These are phyloP conservation scores for Ramalina intermedia DNA, from an alignment of 495 filamentous ascomycete genomes.

Conservation along the genomic window DNA sequence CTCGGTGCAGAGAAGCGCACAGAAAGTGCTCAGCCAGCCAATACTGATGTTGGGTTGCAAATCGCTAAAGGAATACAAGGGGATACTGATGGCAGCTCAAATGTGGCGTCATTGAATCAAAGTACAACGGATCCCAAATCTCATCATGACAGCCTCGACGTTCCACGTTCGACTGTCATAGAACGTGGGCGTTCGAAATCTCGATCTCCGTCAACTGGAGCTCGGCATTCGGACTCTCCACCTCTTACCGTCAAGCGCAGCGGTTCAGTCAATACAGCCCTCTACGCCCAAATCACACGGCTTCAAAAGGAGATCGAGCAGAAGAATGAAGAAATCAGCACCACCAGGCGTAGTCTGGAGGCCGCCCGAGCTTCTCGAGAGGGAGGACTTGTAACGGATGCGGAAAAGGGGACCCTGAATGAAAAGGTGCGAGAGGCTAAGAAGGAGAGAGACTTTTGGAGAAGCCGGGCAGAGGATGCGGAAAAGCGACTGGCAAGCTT, in stretches of 20 bases:
- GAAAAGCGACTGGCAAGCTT: constrained; percentile 28
- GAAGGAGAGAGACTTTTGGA: constrained; percentile 32
- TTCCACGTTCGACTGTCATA: background rate
- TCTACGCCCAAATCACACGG: constrained; percentile 30
- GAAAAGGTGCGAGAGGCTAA: constrained; percentile 30
- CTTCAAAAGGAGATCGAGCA: constrained; percentile 28
- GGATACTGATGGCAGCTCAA: background rate
- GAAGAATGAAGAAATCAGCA: constrained; percentile 25
- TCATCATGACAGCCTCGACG: background rate
- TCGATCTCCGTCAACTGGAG: background rate
- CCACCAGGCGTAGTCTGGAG: constrained; percentile 28
- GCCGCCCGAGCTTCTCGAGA: constrained; percentile 8
- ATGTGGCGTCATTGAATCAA: background rate
- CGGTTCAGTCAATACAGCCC: constrained; percentile 20
- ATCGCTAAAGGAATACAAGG: too few species aligned
- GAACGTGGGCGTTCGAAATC: background rate
- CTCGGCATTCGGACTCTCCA: background rate
- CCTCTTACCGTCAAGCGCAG: constrained; percentile 9
- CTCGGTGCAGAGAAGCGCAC: constrained; percentile 1
- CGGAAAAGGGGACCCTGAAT: constrained; percentile 26
- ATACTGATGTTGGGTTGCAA: too few species aligned
- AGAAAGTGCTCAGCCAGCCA: background rate
- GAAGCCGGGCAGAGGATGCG: constrained; percentile 32
- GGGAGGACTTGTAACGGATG: background rate
- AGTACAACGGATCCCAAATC: background rate